A percentile compares a stretch with the other conserved stretches of the same genome.
Conservation (phyloP, 148 eudicot species). For the Nepenthes mirabilis region DNA sequence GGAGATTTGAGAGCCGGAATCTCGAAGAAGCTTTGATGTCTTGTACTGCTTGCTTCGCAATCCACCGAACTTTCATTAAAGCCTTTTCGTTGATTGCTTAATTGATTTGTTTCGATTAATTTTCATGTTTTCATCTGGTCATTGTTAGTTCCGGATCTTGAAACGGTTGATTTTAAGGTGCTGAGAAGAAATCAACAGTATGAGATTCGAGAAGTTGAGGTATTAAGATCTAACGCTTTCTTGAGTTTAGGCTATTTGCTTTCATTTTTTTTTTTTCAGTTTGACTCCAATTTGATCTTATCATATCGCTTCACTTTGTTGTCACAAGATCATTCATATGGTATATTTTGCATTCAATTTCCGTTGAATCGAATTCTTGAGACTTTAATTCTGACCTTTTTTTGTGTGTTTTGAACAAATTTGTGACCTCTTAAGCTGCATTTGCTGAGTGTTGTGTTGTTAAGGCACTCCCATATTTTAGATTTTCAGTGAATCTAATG, state of each 20-base stretch:
- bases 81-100: neutral
- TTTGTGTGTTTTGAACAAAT: too few species aligned
- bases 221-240: slow-evolving; percentile 4
- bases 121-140: slow-evolving; percentile 2
- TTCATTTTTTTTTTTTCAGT: neutral
- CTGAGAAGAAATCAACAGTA: slow-evolving; percentile 51
- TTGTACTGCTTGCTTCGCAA: neutral
- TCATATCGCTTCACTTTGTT: too few species aligned
- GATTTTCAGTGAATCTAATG: too few species aligned
- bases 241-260: neutral
- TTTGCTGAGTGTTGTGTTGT: too few species aligned
- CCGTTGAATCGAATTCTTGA: too few species aligned
- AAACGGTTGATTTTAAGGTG: slow-evolving; percentile 61
- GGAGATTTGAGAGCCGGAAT: slow-evolving; percentile 49
- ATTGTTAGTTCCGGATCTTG: slow-evolving; percentile 77
- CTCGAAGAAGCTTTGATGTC: slow-evolving; percentile 83
- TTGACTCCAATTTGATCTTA: too few species aligned
- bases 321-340: too few species aligned
- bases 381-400: too few species aligned
- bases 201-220: slow-evolving; percentile 95
- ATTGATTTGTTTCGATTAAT: neutral
- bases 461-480: too few species aligned
- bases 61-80: too few species aligned
- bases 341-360: too few species aligned
- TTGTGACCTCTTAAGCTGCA: too few species aligned